Conservation (phyloP, 768 basidiomycete species). For the Russula virescens region DNA sequence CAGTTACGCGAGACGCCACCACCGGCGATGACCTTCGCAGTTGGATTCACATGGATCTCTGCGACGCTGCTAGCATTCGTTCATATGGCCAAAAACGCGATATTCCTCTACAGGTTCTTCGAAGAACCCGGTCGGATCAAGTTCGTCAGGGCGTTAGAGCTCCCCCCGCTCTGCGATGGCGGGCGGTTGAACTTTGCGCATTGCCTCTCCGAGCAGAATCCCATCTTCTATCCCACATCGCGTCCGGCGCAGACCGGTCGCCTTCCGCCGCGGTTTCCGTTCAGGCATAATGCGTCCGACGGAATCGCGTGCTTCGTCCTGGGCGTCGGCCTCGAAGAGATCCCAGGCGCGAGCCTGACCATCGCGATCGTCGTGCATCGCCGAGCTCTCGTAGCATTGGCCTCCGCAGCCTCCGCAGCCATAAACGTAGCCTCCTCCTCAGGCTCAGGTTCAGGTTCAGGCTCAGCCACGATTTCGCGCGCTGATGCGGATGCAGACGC, state of each 20-base stretch:
- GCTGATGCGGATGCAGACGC: no score
- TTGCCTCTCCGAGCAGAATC: constrained; percentile 3
- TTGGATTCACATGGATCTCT: neutral
- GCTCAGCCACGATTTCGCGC: no score
- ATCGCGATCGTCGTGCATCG: constrained; percentile 14
- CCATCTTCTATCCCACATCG: neutral
- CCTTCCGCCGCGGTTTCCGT: neutral
- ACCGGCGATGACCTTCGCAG: constrained; percentile 6
- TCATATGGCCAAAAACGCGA: constrained; percentile 2
- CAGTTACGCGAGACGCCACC: constrained; percentile 3
- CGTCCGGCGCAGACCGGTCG: neutral
- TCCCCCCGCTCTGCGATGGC: constrained; percentile 12
- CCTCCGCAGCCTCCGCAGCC: neutral
- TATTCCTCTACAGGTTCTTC: neutral
- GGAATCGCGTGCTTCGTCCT: constrained; percentile 10
- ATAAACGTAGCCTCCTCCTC: no score
- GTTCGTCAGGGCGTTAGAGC: neutral
- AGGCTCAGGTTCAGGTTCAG: no score
- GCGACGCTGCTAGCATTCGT: constrained; percentile 6
- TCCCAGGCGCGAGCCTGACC: constrained; percentile 13
- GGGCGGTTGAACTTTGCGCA: constrained; percentile 10
- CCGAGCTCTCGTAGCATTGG: neutral
- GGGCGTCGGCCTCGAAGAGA: constrained; percentile 13
- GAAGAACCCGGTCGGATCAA: neutral
- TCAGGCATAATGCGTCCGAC: neutral